Evolutionary conservation across 768 basidiomycete genomes (phyloP).

Genomic region (Tulasnella sp.): DNA sequence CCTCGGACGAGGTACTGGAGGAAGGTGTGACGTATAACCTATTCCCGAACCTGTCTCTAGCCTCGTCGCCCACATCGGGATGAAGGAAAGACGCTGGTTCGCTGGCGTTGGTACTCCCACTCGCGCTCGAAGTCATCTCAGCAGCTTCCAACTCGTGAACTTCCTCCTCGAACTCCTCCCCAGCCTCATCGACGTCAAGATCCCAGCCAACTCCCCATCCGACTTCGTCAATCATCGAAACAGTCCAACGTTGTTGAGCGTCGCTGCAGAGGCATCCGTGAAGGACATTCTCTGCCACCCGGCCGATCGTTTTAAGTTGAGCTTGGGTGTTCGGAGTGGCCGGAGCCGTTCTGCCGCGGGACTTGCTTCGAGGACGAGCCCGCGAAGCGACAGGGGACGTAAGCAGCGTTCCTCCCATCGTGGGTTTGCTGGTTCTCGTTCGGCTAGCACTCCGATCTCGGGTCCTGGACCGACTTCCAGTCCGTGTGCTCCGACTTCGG

Average conservation of each 20-base stretch:
- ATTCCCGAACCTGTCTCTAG: background rate
- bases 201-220: slow-evolving; percentile 20
- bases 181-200: slow-evolving; percentile 11
- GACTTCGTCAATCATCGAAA: slow-evolving; percentile 62
- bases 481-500: background rate
- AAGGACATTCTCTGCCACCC: slow-evolving; percentile 40
- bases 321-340: background rate
- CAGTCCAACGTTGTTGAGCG: slow-evolving; percentile 58
- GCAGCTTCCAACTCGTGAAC: background rate
- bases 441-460: slow-evolving; percentile 12
- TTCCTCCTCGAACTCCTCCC: slow-evolving; percentile 12
- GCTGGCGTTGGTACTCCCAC: background rate
- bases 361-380: slow-evolving; percentile 41
- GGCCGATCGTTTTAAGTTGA: slow-evolving; percentile 29
- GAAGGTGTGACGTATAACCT: slow-evolving; percentile 2
- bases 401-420: background rate
- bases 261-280: slow-evolving; percentile 67
- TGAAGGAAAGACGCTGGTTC: background rate
- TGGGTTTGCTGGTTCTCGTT: slow-evolving; percentile 12
- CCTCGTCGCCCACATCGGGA: background rate
- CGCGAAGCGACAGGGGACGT: slow-evolving; percentile 13
- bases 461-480: background rate
- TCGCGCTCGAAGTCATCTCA: slow-evolving; percentile 8
- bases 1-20: background rate
- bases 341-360: slow-evolving; percentile 42